phyloP scores from a whole-genome alignment of 345 rosid species.

The Brassica juncea region DNA sequence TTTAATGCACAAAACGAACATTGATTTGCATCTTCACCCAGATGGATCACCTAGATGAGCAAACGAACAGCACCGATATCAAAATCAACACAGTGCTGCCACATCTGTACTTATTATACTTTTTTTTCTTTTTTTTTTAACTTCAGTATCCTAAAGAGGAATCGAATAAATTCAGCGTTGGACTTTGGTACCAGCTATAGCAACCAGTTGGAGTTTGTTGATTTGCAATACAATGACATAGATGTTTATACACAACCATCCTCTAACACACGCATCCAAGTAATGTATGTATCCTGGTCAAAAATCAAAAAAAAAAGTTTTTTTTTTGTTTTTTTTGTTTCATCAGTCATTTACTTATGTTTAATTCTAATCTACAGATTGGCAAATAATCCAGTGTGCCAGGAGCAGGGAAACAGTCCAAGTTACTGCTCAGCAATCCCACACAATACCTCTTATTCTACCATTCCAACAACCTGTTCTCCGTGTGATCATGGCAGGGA shows the following conservation, averaged over 20 bases:
- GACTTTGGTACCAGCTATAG: conserved; percentile 51
- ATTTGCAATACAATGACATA: conserved; percentile 58
- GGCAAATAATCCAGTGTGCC: conserved; percentile 60
- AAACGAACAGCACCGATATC: background rate
- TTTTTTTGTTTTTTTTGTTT: background rate
- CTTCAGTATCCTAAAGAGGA: conserved; percentile 52
- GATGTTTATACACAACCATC: conserved; percentile 19
- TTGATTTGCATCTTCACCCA: no score
- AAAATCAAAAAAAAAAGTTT: background rate
- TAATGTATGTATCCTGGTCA: conserved; percentile 53
- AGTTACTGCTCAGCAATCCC: conserved; percentile 48
- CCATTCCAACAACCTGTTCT: conserved; percentile 49
- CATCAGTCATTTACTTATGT: background rate
- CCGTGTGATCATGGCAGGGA: conserved; percentile 42
- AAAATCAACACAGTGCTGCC: background rate
- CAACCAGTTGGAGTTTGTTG: conserved; percentile 51
- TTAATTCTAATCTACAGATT: conserved; percentile 54
- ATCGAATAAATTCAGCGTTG: conserved; percentile 55
- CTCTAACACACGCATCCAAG: conserved; percentile 13
- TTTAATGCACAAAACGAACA: no score
- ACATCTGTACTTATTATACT: background rate
- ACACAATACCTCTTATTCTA: conserved; percentile 41
- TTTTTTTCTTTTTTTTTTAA: background rate
- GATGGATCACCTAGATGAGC: no score
- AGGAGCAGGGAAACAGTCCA: conserved; percentile 37